Percentiles rank a stretch among this genome's conserved stretches.
Conservation (phyloP, 257 asterid species). For the Cordia subcordata region DNA sequence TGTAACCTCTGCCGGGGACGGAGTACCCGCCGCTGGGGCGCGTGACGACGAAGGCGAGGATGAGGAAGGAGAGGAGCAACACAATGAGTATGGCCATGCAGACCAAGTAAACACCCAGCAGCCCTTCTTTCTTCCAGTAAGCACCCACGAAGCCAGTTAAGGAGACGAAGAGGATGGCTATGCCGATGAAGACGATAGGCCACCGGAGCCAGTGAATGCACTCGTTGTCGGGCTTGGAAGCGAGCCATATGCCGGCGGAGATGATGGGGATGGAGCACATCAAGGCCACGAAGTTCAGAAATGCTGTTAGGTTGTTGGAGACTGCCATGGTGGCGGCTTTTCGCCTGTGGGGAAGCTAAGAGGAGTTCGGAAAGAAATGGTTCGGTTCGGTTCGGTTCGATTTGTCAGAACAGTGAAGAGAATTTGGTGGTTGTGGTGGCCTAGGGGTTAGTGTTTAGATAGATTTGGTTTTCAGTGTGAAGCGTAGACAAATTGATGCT, state of each 20-base stretch:
- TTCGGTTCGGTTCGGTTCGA: too few relatives aligned
- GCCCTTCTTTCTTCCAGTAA: conserved; percentile 75
- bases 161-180: conserved; percentile 58
- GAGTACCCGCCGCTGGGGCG: conserved; percentile 65
- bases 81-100: conserved; percentile 88
- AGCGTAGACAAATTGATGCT: too few relatives aligned
- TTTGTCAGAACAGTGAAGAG: too few relatives aligned
- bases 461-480: too few relatives aligned
- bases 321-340: conserved; percentile 55
- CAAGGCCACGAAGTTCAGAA: conserved; percentile 75
- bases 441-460: too few relatives aligned
- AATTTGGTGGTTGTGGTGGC: too few relatives aligned
- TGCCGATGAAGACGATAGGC: conserved; percentile 78
- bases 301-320: conserved; percentile 85
- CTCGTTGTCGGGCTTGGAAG: conserved; percentile 87
- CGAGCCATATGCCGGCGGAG: conserved; percentile 85
- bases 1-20: conserved; percentile 49
- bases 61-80: conserved; percentile 51
- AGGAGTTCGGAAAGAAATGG: neutral
- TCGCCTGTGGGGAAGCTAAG: too few relatives aligned
- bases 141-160: conserved; percentile 85
- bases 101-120: conserved; percentile 69
- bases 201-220: conserved; percentile 96
- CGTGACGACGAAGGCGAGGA: conserved; percentile 79
- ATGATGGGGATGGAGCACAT: conserved; percentile 92